Evolutionary conservation across 2,329 filamentous ascomycete genomes (phyloP).

Genomic region (Verticillium klebahnii): DNA sequence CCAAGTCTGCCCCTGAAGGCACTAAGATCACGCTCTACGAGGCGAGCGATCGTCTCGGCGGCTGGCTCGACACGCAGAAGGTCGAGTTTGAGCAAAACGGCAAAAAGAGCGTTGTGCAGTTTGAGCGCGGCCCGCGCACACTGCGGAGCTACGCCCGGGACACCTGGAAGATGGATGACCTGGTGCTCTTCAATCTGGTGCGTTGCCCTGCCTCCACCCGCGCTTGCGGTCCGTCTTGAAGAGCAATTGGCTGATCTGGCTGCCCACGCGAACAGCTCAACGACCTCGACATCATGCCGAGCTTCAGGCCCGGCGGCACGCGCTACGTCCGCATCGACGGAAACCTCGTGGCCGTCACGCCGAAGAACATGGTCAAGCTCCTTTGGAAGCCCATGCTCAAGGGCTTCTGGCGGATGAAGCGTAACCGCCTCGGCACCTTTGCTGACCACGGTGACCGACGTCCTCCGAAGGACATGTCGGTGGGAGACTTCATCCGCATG

Average conservation of each 20-base stretch:
- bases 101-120: conserved; percentile 53
- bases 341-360: conserved; percentile 35
- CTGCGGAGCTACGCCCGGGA: conserved; percentile 50
- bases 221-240: conserved; percentile 2
- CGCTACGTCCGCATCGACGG: conserved; percentile 89
- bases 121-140: conserved; percentile 82
- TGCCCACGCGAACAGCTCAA: background rate
- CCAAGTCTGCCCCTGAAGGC: conserved; percentile 56
- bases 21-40: conserved; percentile 81
- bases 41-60: conserved; percentile 63
- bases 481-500: conserved; percentile 61
- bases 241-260: background rate
- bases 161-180: conserved; percentile 48
- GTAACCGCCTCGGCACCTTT: background rate
- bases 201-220: conserved; percentile 23
- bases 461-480: conserved; percentile 58
- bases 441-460: background rate
- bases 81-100: conserved; percentile 54
- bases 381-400: conserved; percentile 15
- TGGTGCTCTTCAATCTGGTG: conserved; percentile 69
- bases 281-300: conserved; percentile 42
- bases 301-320: conserved; percentile 39
- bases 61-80: conserved; percentile 72
- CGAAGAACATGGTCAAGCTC: conserved; percentile 19
- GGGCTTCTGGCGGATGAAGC: conserved; percentile 1